Evolutionary conservation across 345 rosid species (phyloP), one percentile per base, ranked within the genome.

Genomic region (Salix caprea): DNA sequence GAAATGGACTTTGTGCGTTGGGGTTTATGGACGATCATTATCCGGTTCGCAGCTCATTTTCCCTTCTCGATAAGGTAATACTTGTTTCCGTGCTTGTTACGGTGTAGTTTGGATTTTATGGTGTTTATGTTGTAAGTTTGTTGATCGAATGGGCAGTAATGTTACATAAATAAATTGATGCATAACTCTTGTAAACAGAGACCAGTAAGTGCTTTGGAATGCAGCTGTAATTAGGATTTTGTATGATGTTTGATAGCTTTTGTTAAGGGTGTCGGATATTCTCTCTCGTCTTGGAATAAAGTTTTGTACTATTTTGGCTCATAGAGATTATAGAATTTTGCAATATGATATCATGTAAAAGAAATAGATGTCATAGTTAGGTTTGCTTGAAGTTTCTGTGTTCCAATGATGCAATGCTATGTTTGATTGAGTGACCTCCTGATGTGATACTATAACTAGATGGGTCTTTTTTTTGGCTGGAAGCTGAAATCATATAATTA

Each of bases 11-110:
- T 42, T 91, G 96, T 74, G 91, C 87, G 1, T 42, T 92, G 78
- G 98, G 96, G 4, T 96, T 96, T 82, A 96, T 96, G 99, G 98
- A 96, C 78, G 97, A 89, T 88, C 97, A 91, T 71, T 92, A 93
- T 78, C 97, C 99, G 1, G 94, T 96, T 61, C 91, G 97, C 34
- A 96, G 99, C 76, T 88, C 98, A 21, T 96, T 96, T 73, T 92
- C 95, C 44, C 87, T 96, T 85, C 94, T 93, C 79, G 91, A 86
- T 82, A 91, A 93, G 96, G 99, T 95, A 73, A 28, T 72, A 28
- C 65, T 24, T 34, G 34, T n/a, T n/a, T 58, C 24, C 12, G 64
- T 9, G 64, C 5, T 46, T 13, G 52, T 46, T 46, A 46, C 52
- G 52, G 52, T 76, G 42, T 73, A 6, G 32, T 48, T 42, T 34